These are phyloP conservation scores for Neofusicoccum cordaticola DNA, from an alignment of 2,329 filamentous ascomycete genomes.

Conservation along the genomic window DNA sequence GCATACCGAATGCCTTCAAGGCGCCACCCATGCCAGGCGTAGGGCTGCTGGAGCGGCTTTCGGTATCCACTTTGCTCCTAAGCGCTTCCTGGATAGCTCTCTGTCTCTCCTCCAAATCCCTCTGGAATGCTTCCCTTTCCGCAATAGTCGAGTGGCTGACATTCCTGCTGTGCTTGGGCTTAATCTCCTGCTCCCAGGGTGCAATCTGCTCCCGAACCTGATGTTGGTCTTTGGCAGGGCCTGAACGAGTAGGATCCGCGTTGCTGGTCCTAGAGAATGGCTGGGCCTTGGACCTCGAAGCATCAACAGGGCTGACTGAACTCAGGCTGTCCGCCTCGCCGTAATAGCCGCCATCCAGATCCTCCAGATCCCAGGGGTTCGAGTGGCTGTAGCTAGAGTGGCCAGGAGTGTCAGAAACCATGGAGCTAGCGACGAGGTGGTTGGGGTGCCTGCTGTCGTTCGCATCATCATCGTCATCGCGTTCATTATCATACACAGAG, in stretches of 20 bases:
- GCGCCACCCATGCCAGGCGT: conserved; percentile 33
- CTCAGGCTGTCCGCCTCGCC: conserved; percentile 35
- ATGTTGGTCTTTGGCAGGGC: not conserved
- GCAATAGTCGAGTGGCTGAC: conserved; percentile 51
- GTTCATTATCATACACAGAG: conserved; percentile 59
- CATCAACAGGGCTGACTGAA: conserved; percentile 35
- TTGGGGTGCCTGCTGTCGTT: conserved; percentile 42
- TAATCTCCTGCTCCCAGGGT: conserved; percentile 50
- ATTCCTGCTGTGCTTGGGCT: conserved; percentile 46
- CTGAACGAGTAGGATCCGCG: not conserved
- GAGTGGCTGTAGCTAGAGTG: conserved; percentile 51
- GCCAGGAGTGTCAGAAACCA: conserved; percentile 39
- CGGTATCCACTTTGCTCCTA: conserved; percentile 65
- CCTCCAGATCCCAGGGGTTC: conserved; percentile 56
- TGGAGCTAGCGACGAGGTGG: not conserved
- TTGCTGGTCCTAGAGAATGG: not conserved
- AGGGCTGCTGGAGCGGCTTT: conserved; percentile 45
- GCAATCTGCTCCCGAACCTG: not conserved
- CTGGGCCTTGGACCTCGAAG: conserved; percentile 23
- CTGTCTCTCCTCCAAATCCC: conserved; percentile 68
- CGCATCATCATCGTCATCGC: conserved; percentile 36
- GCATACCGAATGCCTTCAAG: conserved; percentile 60
- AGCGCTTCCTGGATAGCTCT: conserved; percentile 71
- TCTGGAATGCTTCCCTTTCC: conserved; percentile 69
- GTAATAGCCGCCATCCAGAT: conserved; percentile 42